Percentiles rank a stretch among this genome's conserved stretches.
These are phyloP conservation scores for Lupinus albus DNA, from an alignment of 306 rosid species.

Conservation along the genomic window DNA sequence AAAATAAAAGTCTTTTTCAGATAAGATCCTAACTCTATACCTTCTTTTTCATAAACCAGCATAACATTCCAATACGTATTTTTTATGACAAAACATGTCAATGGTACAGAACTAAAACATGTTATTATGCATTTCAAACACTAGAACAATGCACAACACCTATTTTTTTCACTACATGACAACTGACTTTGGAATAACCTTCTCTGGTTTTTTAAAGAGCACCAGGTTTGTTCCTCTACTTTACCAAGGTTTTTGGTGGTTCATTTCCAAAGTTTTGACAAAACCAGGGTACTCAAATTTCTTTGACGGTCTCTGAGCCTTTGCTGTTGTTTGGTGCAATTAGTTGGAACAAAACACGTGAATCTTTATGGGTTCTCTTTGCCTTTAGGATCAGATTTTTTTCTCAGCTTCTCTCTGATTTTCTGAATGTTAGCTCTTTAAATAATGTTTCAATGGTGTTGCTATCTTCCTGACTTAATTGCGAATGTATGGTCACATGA, in stretches of 20 bases:
- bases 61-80: background rate
- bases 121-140: constrained; percentile 13
- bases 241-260: background rate
- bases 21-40: background rate
- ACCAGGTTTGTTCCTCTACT: constrained; percentile 6
- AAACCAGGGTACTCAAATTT: constrained; percentile 19
- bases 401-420: background rate
- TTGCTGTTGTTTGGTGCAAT: background rate
- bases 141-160: background rate
- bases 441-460: too few relatives aligned
- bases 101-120: background rate
- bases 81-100: background rate
- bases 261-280: constrained; percentile 14
- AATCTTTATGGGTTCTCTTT: background rate
- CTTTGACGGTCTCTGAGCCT: constrained; percentile 1
- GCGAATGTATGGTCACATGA: background rate
- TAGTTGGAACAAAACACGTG: background rate
- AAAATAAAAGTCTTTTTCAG: background rate
- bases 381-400: background rate
- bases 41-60: background rate
- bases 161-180: background rate
- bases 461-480: background rate
- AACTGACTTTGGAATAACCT: background rate
- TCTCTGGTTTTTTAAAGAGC: constrained; percentile 10
- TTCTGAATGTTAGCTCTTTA: background rate